Conservation (phyloP, 805 yeast genomes). For the Kluyveromyces siamensis region DNA sequence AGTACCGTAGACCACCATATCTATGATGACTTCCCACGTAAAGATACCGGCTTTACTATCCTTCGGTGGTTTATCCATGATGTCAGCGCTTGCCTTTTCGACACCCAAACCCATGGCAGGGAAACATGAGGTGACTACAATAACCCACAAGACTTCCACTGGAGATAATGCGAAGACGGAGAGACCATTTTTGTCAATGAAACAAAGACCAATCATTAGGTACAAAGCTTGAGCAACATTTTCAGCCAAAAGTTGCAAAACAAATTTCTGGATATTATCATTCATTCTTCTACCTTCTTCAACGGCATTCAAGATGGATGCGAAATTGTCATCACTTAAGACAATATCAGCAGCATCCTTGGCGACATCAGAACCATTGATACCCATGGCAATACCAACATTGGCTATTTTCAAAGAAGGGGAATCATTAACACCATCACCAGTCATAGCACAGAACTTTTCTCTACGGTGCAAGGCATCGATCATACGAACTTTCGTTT, state of each 20-base stretch:
- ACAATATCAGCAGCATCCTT: conserved; percentile 98
- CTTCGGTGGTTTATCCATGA: conserved; percentile 93
- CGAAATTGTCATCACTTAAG: conserved; percentile 90
- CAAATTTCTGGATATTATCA: conserved; percentile 87
- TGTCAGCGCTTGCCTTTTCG: conserved; percentile 91
- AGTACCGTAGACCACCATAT: conserved; percentile 65
- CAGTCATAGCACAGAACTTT: conserved; percentile 97
- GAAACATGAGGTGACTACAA: conserved; percentile 95
- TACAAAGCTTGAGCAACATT: conserved; percentile 89
- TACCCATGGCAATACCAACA: conserved; percentile 91
- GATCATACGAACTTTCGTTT: conserved; percentile 83
- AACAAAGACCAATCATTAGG: conserved; percentile 70
- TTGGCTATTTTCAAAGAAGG: conserved; percentile 94
- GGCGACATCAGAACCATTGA: conserved; percentile 94
- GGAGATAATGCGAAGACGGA: conserved; percentile 93
- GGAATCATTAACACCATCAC: conserved; percentile 97
- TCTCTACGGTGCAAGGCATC: conserved; percentile 84
- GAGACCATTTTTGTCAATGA: conserved; percentile 56
- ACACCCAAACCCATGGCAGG: conserved; percentile 97
- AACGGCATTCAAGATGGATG: conserved; percentile 85
- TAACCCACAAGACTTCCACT: conserved; percentile 96
- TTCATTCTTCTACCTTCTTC: conserved; percentile 97
- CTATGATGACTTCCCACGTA: conserved; percentile 57
- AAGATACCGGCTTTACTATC: conserved; percentile 75
- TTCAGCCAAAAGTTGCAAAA: conserved; percentile 89